These are phyloP conservation scores for Coniella vitis DNA, from an alignment of 2,329 filamentous ascomycete genomes.

Conservation along the genomic window DNA sequence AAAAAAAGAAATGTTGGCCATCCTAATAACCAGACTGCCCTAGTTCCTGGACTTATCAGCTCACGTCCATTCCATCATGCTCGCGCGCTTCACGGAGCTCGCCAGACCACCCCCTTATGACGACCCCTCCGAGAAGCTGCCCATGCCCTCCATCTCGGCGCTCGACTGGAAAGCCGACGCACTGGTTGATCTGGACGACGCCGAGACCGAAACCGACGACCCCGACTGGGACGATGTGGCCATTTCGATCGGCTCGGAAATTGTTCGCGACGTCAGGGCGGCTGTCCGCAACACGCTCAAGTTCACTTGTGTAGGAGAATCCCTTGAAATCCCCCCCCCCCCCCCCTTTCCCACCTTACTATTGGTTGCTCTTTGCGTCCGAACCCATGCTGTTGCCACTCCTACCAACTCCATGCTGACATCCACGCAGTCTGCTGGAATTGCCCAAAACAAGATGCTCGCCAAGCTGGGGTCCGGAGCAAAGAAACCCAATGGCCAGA, in stretches of 20 bases:
- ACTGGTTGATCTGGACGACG: conserved; percentile 69
- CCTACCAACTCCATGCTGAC: not conserved
- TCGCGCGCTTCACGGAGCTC: conserved; percentile 73
- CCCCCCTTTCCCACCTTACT: no score
- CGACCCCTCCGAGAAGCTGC: conserved; percentile 63
- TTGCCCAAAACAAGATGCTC: conserved; percentile 89
- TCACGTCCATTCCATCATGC: conserved; percentile 68
- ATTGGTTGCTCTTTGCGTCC: no score
- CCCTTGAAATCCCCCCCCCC: no score
- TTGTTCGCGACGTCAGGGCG: conserved; percentile 68
- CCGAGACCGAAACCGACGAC: conserved; percentile 67
- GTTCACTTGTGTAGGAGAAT: conserved; percentile 62
- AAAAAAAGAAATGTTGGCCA: not conserved
- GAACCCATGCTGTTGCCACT: no score
- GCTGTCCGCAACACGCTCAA: conserved; percentile 62
- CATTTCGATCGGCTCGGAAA: conserved; percentile 80
- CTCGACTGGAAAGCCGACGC: conserved; percentile 80
- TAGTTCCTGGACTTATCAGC: conserved; percentile 80
- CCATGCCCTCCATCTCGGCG: conserved; percentile 60
- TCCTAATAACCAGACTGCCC: conserved; percentile 1
- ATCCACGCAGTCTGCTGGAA: conserved; percentile 46
- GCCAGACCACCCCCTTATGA: conserved; percentile 61
- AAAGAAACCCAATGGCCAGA: conserved; percentile 92
- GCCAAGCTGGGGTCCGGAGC: conserved; percentile 87
- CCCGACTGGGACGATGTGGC: conserved; percentile 96